Evolutionary conservation across 2,329 filamentous ascomycete species (phyloP).

Genomic region (Sodiomyces alkalinus): DNA sequence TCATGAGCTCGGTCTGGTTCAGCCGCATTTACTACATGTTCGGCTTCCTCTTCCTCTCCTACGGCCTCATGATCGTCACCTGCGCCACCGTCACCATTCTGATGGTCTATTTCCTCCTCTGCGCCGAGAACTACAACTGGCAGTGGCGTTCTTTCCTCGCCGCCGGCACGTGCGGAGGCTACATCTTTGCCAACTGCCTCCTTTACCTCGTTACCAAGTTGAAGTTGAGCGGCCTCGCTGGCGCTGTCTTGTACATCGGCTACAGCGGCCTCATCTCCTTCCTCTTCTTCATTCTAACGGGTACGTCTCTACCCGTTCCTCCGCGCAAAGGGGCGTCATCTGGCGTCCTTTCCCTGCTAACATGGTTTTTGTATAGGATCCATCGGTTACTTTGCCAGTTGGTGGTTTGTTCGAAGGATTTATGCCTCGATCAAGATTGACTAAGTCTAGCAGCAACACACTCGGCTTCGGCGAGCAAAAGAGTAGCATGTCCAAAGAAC

Average conservation of each 20-base stretch:
- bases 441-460: too few relatives aligned
- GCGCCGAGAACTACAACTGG: constrained; percentile 96
- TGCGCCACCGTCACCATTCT: constrained; percentile 83
- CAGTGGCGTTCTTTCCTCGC: constrained; percentile 93
- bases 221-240: constrained; percentile 69
- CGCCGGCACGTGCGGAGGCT: constrained; percentile 76
- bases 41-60: constrained; percentile 95
- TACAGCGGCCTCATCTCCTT: constrained; percentile 84
- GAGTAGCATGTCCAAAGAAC: neutral
- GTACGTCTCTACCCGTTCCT: constrained; percentile 36
- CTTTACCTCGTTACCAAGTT: constrained; percentile 85
- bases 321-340: too few relatives aligned
- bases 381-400: constrained; percentile 90
- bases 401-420: constrained; percentile 86
- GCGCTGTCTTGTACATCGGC: constrained; percentile 81
- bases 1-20: constrained; percentile 98
- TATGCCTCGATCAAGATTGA: constrained; percentile 98
- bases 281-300: constrained; percentile 84
- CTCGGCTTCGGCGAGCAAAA: too few relatives aligned
- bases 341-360: constrained; percentile 5
- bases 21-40: constrained; percentile 99
- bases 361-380: constrained; percentile 49
- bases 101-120: constrained; percentile 92
- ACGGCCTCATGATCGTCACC: constrained; percentile 92
- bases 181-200: constrained; percentile 84